Conservation (phyloP, 1,139 yeast species). For the Fermentozyma sake region DNA sequence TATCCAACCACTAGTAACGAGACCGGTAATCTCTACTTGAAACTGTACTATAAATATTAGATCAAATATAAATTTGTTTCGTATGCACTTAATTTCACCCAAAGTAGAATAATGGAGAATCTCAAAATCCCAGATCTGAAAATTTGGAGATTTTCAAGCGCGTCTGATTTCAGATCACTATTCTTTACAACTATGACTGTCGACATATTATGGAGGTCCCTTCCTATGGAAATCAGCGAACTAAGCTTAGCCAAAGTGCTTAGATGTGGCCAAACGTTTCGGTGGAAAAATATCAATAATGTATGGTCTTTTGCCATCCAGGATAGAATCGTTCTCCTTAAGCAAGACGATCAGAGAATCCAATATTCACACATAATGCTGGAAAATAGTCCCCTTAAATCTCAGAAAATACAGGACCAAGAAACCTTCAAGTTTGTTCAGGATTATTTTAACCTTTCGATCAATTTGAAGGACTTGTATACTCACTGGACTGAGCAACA, state of each 20-base stretch:
- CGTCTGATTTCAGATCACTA: no score
- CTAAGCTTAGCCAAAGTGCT: slow-evolving; percentile 63
- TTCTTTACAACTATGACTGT: slow-evolving; percentile 8
- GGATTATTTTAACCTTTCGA: slow-evolving; percentile 69
- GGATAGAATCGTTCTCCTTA: slow-evolving; percentile 48
- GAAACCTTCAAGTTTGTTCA: slow-evolving; percentile 40
- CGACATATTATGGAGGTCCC: slow-evolving; percentile 12
- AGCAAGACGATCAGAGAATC: slow-evolving; percentile 36
- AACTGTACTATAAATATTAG: no score
- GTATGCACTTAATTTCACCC: slow-evolving; percentile 1
- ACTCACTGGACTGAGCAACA: slow-evolving; percentile 60
- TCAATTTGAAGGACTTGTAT: slow-evolving; percentile 52
- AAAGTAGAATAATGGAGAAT: slow-evolving; percentile 1
- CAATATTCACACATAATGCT: slow-evolving; percentile 30
- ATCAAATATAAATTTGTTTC: no score
- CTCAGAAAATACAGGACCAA: slow-evolving; percentile 1
- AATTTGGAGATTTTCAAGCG: background rate
- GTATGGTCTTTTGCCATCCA: slow-evolving; percentile 57
- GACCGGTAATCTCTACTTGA: background rate
- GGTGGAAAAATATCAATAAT: slow-evolving; percentile 59
- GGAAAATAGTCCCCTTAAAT: no score
- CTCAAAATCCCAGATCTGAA: background rate
- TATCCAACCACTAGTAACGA: no score
- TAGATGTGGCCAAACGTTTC: slow-evolving; percentile 84
- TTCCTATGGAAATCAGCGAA: slow-evolving; percentile 34